A percentile compares a stretch with the other conserved stretches of the same genome.
Evolutionary conservation across 345 rosid genomes (phyloP).

Genomic region (Bruguiera gymnorhiza): DNA sequence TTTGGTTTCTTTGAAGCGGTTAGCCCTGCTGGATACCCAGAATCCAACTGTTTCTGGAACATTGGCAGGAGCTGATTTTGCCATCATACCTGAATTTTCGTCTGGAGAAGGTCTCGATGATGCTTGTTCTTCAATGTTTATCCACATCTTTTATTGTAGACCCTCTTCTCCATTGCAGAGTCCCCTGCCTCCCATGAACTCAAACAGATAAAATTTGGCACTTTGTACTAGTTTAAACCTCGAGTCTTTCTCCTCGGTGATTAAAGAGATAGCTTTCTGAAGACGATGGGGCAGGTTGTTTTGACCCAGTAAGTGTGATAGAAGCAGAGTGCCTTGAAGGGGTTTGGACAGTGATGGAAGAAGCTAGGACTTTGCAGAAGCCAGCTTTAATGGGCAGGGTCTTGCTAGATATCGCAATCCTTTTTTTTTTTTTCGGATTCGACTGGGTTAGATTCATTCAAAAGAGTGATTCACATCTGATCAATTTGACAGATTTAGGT

Average conservation of each 20-base stretch:
- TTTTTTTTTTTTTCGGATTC: too few species aligned
- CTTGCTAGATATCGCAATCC: not conserved
- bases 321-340: slow-evolving; percentile 31
- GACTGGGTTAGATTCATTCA: too few species aligned
- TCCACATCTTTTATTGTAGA: slow-evolving; percentile 50
- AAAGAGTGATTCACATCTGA: too few species aligned
- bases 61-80: not conserved
- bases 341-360: slow-evolving; percentile 49
- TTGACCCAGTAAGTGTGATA: slow-evolving; percentile 49
- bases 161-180: slow-evolving; percentile 79
- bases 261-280: slow-evolving; percentile 30
- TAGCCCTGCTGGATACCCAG: slow-evolving; percentile 19
- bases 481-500: too few species aligned
- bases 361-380: slow-evolving; percentile 38
- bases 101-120: not conserved
- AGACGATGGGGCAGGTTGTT: slow-evolving; percentile 17
- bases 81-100: slow-evolving; percentile 9
- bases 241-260: slow-evolving; percentile 23
- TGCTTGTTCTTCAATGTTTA: slow-evolving; percentile 27
- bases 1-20: slow-evolving; percentile 48
- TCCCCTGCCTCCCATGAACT: slow-evolving; percentile 88
- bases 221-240: not conserved
- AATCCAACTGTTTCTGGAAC: slow-evolving; percentile 82
- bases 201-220: slow-evolving; percentile 62
- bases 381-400: too few species aligned